A percentile compares a stretch with the other conserved stretches of the same genome.
Conservation (phyloP, 2,329 filamentous ascomycete genomes). For the Beauveria asiatica region DNA sequence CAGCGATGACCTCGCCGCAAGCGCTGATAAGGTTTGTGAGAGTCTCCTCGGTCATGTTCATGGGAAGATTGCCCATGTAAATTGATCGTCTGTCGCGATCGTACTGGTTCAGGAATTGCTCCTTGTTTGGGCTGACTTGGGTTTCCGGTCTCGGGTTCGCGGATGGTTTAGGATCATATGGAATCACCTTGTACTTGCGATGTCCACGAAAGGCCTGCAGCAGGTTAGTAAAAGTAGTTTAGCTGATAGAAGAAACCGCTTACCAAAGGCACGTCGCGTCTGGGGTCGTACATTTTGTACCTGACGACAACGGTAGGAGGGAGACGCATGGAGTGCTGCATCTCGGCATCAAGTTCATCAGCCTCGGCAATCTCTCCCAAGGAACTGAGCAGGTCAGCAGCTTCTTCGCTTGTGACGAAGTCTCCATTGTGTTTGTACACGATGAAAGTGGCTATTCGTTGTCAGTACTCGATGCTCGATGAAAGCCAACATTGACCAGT, state of each 20-base stretch:
- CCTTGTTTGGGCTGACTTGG: conserved; percentile 1
- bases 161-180: conserved; percentile 21
- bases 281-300: conserved; percentile 42
- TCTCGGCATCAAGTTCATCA: conserved; percentile 25
- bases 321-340: conserved; percentile 26
- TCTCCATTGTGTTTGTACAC: conserved; percentile 31
- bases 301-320: conserved; percentile 36
- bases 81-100: conserved; percentile 38
- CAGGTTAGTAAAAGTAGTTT: conserved; percentile 11
- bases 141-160: conserved; percentile 14
- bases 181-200: conserved; percentile 13
- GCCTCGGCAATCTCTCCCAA: conserved; percentile 37
- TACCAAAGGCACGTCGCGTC: conserved; percentile 40
- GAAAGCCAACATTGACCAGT: conserved; percentile 2
- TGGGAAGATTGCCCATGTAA: conserved; percentile 39
- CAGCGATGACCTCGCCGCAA: conserved; percentile 29
- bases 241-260: conserved; percentile 17
- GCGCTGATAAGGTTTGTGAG: conserved; percentile 28
- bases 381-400: conserved; percentile 29
- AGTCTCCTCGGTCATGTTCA: conserved; percentile 25
- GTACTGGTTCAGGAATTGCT: conserved; percentile 24
- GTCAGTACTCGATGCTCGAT: conserved; percentile 16
- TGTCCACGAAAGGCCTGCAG: conserved; percentile 22
- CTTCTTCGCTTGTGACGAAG: conserved; percentile 35
- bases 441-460: conserved; percentile 37